Conservation (phyloP, 75 land plant species). For the Pinus tabuliformis region DNA sequence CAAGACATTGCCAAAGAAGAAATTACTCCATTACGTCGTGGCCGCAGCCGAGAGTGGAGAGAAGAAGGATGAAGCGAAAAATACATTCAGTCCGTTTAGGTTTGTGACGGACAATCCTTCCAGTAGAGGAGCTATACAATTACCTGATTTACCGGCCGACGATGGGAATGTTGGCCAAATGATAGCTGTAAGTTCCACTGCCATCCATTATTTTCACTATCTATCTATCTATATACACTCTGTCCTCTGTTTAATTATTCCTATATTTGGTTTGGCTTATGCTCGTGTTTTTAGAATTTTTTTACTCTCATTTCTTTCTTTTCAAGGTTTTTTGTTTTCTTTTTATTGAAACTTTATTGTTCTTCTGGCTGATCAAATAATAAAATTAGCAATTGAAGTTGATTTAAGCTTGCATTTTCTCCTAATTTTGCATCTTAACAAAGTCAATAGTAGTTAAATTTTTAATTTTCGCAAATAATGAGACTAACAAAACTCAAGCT, state of each 20-base stretch:
- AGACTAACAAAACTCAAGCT: too few relatives aligned
- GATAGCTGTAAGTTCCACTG: slow-evolving; percentile 57
- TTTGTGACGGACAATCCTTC: slow-evolving; percentile 97
- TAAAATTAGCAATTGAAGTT: too few relatives aligned
- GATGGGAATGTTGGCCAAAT: slow-evolving; percentile 96
- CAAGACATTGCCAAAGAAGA: too few relatives aligned
- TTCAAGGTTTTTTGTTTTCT: too few relatives aligned
- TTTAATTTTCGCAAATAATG: too few relatives aligned
- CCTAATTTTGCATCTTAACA: too few relatives aligned
- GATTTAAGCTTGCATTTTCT: too few relatives aligned
- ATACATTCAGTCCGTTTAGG: slow-evolving; percentile 62
- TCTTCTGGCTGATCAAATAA: too few relatives aligned
- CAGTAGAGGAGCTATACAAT: slow-evolving; percentile 84
- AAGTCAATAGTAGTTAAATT: too few relatives aligned
- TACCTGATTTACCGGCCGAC: slow-evolving; percentile 80
- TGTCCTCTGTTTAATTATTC: background rate
- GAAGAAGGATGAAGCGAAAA: slow-evolving; percentile 12
- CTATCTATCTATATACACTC: background rate
- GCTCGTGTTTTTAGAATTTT: background rate
- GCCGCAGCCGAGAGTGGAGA: background rate
- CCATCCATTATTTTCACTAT: background rate
- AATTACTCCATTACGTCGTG: too few relatives aligned
- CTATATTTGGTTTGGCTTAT: background rate
- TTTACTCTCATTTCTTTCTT: too few relatives aligned
- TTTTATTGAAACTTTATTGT: too few relatives aligned